A percentile compares a stretch with the other conserved stretches of the same genome.
Conservation (phyloP, 176 grass and related monocot genomes). For the Zizania latifolia region DNA sequence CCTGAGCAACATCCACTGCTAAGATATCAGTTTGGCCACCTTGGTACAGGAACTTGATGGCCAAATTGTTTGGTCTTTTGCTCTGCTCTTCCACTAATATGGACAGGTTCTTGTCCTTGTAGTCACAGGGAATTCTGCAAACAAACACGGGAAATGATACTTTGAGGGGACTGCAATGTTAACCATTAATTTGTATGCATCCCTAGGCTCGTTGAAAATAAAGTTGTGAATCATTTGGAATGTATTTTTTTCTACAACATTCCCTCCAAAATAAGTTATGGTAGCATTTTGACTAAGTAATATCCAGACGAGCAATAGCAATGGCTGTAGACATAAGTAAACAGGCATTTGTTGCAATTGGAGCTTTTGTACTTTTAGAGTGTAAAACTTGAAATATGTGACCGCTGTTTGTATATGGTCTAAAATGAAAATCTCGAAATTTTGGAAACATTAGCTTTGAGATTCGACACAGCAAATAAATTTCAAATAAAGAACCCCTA, state of each 20-base stretch:
- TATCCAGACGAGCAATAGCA: background rate
- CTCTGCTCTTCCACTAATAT: slow-evolving; percentile 62
- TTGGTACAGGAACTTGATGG: slow-evolving; percentile 69
- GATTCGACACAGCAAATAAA: background rate
- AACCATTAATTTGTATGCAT: slow-evolving; percentile 25
- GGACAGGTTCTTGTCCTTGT: slow-evolving; percentile 60
- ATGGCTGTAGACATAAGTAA: background rate
- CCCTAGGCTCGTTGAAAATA: background rate
- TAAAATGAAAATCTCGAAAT: background rate
- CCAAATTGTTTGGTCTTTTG: slow-evolving; percentile 33
- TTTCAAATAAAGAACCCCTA: background rate
- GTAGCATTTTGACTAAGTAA: background rate
- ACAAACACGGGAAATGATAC: background rate
- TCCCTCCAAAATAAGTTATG: background rate
- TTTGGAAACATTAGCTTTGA: background rate
- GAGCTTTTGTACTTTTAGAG: background rate
- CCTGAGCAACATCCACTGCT: slow-evolving; percentile 60
- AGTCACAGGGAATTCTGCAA: slow-evolving; percentile 59
- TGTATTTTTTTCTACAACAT: background rate
- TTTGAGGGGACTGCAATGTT: background rate
- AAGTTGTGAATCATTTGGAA: background rate
- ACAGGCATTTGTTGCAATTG: background rate
- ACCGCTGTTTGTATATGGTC: background rate
- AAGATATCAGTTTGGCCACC: slow-evolving; percentile 68
- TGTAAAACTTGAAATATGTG: no score